phyloP scores from a whole-genome alignment of 805 yeast species.

The Saccharomycopsis fermentans region DNA sequence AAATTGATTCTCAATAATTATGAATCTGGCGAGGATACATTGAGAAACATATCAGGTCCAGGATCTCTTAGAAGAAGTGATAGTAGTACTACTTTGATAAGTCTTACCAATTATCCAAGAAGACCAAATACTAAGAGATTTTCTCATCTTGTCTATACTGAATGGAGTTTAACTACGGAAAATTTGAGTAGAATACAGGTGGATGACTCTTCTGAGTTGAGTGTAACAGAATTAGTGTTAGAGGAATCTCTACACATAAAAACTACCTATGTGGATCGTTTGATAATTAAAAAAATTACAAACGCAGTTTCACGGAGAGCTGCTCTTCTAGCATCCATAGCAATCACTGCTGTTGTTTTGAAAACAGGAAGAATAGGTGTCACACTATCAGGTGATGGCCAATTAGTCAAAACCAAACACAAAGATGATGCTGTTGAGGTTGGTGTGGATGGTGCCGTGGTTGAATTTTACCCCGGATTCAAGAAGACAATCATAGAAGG shows the following conservation, averaged over 20 bases:
- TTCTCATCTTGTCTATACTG: constrained; percentile 58
- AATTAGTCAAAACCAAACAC: constrained; percentile 30
- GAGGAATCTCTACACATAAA: constrained; percentile 59
- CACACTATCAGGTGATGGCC: constrained; percentile 23
- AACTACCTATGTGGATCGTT: constrained; percentile 62
- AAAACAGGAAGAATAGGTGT: constrained; percentile 51
- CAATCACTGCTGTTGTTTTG: constrained; percentile 70
- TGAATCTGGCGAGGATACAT: constrained; percentile 26
- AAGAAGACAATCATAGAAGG: constrained; percentile 75
- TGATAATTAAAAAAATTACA: constrained; percentile 60
- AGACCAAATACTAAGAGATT: constrained; percentile 20
- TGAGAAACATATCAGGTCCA: not conserved
- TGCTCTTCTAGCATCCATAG: constrained; percentile 83
- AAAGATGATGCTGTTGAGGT: constrained; percentile 70
- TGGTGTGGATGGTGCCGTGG: constrained; percentile 93
- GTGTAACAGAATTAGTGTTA: constrained; percentile 59
- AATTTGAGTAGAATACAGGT: constrained; percentile 79
- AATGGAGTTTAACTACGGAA: constrained; percentile 74
- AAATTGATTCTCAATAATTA: constrained; percentile 51
- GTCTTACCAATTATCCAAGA: constrained; percentile 25
- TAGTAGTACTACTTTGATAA: constrained; percentile 10
- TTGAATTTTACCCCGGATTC: constrained; percentile 89
- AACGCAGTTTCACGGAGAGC: constrained; percentile 79
- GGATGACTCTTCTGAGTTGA: constrained; percentile 67
- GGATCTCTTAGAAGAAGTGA: constrained; percentile 6